Evolutionary conservation across 2,329 filamentous ascomycete species (phyloP), one percentile per base, ranked within the genome.

Genomic region (Phyllosticta paracitricarpa): DNA sequence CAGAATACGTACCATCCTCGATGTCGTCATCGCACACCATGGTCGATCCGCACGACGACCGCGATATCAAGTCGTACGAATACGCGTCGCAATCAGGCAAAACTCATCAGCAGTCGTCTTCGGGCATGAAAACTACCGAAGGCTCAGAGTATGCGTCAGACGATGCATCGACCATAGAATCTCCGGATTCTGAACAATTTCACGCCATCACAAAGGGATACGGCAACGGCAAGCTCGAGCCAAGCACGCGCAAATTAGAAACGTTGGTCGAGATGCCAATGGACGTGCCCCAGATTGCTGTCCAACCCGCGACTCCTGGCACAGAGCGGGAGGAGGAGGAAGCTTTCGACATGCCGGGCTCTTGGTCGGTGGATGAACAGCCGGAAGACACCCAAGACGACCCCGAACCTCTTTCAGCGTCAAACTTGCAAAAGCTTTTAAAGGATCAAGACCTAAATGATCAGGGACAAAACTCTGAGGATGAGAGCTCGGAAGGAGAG

Each of bases 91-190:
- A 53, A 19, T 60, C 17, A 52, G 79, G 65, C 80, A 28, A 56
- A 40, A 25, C 79, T 64, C 78, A 82, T 58, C 83, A 89, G 64
- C 88, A 89, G 17, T 71, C 89, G 4, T 87, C 87, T 0, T 81
- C 89, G 17, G 85, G 89, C 12, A 88, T 86, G 0, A 30, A 8
- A 30, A 86, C 85, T 1, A 81, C 87, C 19, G 87, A 91, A 68
- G 84, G 82, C 9, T 81, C 75, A 61, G 86, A 83, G 1, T 85
- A 89, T 65, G 73, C 79, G 14, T 89, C 85, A 14, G 84, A 55
- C 24, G 61, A 55, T 10, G 25, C 5, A 17, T 62, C 56, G 12
- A 59, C 54, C 14, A 8, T 53, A 3, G 57, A 51, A 24, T 14
- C 17, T 26, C 14, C 55, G 12, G 58, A 22, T 8, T 25, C 52